Percentiles rank a stretch among this genome's conserved stretches.
These are phyloP conservation scores for Nitzschia putrida DNA, from an alignment of 108 stramenopile species.

Conservation along the genomic window DNA sequence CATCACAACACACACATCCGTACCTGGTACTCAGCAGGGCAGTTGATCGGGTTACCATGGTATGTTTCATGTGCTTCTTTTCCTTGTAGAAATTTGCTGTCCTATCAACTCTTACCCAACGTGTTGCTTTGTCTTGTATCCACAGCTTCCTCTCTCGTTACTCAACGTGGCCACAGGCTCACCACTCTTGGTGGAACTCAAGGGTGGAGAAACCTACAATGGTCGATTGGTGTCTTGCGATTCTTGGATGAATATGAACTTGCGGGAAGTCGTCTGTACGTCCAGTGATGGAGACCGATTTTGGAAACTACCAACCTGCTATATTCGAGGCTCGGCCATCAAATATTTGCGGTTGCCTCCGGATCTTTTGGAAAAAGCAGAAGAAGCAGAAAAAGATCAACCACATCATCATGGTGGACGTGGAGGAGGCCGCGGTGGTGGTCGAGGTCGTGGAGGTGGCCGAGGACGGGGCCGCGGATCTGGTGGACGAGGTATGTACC, in stretches of 20 bases:
- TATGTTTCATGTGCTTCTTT: not conserved
- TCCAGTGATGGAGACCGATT: constrained; percentile 91
- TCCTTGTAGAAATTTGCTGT: too few relatives aligned
- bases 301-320: constrained; percentile 94
- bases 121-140: not conserved
- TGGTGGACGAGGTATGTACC: constrained; percentile 48
- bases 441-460: constrained; percentile 45
- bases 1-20: too few relatives aligned
- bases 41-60: too few relatives aligned
- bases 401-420: constrained; percentile 46
- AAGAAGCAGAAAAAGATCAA: constrained; percentile 66
- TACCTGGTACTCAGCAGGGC: too few relatives aligned
- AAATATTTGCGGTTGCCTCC: constrained; percentile 96
- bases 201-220: constrained; percentile 98
- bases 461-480: constrained; percentile 59
- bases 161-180: constrained; percentile 89
- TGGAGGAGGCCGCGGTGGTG: constrained; percentile 31
- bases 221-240: constrained; percentile 95
- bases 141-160: constrained; percentile 91
- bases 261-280: constrained; percentile 95
- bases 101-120: not conserved
- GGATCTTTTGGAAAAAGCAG: constrained; percentile 86
- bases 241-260: constrained; percentile 98
- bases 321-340: constrained; percentile 93
- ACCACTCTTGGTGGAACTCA: constrained; percentile 97